Conservation (phyloP, 2,329 filamentous ascomycete genomes). For the Hymenoscyphus linearis region DNA sequence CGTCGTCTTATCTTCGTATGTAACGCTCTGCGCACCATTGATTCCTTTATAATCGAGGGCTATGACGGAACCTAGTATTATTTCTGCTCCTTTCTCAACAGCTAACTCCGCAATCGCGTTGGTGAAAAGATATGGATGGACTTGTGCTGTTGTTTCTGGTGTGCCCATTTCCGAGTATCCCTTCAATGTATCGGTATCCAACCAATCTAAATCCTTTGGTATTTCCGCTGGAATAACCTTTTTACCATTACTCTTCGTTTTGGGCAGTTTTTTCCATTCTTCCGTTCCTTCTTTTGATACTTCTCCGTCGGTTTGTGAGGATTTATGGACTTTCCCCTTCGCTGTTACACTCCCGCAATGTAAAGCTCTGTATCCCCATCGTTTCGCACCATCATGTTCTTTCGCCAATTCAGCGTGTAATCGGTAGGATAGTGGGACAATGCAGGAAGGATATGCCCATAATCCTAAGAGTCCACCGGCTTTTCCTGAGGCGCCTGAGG, state of each 20-base stretch:
- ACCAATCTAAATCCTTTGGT: conserved; percentile 79
- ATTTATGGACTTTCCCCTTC: conserved; percentile 20
- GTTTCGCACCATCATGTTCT: conserved; percentile 69
- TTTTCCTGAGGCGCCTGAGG: conserved; percentile 90
- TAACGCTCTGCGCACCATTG: conserved; percentile 62
- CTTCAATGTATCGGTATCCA: conserved; percentile 60
- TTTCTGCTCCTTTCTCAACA: conserved; percentile 58
- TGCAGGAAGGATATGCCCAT: conserved; percentile 82
- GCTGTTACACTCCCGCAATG: conserved; percentile 54
- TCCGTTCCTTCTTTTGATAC: conserved; percentile 27
- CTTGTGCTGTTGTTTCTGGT: conserved; percentile 78
- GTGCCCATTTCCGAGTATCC: conserved; percentile 82
- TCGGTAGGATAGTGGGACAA: conserved; percentile 81
- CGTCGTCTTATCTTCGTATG: conserved; percentile 50
- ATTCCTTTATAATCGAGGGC: conserved; percentile 57
- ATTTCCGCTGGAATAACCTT: conserved; percentile 53
- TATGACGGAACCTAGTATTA: conserved; percentile 65
- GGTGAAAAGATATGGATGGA: conserved; percentile 89
- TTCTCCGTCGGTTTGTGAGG: conserved; percentile 3
- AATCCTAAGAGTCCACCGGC: conserved; percentile 84
- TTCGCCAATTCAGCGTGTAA: conserved; percentile 80
- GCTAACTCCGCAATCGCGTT: conserved; percentile 76
- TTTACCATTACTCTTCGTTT: conserved; percentile 43
- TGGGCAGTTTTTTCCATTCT: conserved; percentile 57
- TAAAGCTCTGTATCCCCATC: conserved; percentile 83